Evolutionary conservation across 1,139 yeast genomes (phyloP).

Genomic region (Candida frijolesensis): DNA sequence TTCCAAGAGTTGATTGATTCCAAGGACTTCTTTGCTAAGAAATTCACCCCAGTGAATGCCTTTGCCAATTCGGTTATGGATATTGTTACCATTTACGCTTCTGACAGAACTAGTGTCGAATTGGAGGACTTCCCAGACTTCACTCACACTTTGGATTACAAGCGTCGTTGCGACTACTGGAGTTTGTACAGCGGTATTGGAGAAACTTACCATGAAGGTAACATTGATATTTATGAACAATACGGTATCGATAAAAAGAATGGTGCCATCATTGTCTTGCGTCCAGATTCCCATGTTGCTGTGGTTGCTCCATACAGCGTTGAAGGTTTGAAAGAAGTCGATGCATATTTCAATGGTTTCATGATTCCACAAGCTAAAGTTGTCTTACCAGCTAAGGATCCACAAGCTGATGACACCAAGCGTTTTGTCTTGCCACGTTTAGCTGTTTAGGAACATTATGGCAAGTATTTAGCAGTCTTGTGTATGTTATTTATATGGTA

Average conservation of each 20-base stretch:
- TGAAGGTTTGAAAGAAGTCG: conserved; percentile 21
- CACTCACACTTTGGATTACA: conserved; percentile 27
- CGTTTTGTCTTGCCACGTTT: conserved; percentile 16
- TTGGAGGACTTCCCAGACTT: conserved; percentile 30
- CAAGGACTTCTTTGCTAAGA: conserved; percentile 19
- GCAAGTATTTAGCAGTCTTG: no score
- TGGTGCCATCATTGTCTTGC: conserved; percentile 27
- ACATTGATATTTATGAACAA: conserved; percentile 18
- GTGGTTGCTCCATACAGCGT: conserved; percentile 18
- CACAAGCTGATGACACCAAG: conserved; percentile 8
- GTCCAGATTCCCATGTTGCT: conserved; percentile 38
- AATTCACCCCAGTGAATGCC: conserved; percentile 28
- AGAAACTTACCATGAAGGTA: conserved; percentile 13
- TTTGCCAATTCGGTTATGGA: conserved; percentile 27
- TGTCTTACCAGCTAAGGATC: conserved; percentile 8
- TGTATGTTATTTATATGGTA: no score
- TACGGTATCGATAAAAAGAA: conserved; percentile 25
- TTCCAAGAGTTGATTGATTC: conserved; percentile 20
- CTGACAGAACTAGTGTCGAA: conserved; percentile 22
- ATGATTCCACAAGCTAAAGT: conserved; percentile 20
- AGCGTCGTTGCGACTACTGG: conserved; percentile 33
- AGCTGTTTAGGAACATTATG: conserved; percentile 10
- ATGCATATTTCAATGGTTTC: conserved; percentile 21
- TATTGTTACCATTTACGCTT: conserved; percentile 24
- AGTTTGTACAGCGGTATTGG: conserved; percentile 27